Conservation (phyloP, 2,329 filamentous ascomycete genomes). For the Paecilomyces sp. region DNA sequence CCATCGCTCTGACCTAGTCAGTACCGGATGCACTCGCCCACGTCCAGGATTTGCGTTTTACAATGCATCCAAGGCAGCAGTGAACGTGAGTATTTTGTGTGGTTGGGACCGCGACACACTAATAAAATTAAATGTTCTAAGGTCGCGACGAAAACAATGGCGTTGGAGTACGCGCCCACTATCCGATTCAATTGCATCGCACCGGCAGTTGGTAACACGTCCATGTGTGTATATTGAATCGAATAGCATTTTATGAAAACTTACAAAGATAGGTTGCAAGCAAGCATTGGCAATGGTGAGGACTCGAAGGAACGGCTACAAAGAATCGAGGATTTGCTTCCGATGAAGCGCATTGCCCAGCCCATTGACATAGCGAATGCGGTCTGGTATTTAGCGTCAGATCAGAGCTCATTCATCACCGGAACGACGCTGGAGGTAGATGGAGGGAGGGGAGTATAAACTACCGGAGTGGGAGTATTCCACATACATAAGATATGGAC, state of each 20-base stretch:
- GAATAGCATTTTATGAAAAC: no score
- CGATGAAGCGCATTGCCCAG: constrained; percentile 7
- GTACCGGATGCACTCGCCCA: constrained; percentile 8
- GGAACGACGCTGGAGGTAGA: not conserved
- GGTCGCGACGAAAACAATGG: constrained; percentile 8
- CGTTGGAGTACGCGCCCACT: constrained; percentile 8
- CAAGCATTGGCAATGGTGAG: not conserved
- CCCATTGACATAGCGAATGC: constrained; percentile 9
- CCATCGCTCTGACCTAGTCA: no score
- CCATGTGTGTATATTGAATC: constrained; percentile 3
- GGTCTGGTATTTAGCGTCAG: constrained; percentile 8
- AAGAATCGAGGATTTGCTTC: constrained; percentile 2
- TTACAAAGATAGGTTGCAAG: not conserved
- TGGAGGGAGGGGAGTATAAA: constrained; percentile 1
- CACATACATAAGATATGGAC: no score
- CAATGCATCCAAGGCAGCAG: constrained; percentile 10
- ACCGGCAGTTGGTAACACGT: constrained; percentile 9
- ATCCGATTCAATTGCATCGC: constrained; percentile 11
- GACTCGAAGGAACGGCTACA: not conserved
- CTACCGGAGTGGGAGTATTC: not conserved
- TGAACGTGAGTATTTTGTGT: not conserved
- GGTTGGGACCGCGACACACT: not conserved
- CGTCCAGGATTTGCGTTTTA: constrained; percentile 9
- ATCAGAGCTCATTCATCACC: constrained; percentile 8
- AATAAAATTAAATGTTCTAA: not conserved